Evolutionary conservation across 176 grass and related monocot genomes (phyloP).

Genomic region (Cenchrus fungigraminus): DNA sequence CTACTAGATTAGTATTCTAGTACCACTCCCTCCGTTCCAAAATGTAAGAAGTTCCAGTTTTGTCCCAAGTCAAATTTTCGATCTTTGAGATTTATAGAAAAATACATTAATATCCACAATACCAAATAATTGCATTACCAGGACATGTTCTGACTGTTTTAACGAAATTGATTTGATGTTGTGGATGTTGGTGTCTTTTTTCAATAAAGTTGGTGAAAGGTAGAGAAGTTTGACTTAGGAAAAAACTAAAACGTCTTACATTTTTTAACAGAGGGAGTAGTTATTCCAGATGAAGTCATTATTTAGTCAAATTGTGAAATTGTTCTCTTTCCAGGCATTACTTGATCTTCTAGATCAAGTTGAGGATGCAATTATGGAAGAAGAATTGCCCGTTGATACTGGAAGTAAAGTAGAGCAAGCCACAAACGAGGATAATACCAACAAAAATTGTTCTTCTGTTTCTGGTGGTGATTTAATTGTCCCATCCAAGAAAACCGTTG

Average conservation of each 20-base stretch:
- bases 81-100: too few species aligned
- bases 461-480: constrained; percentile 26
- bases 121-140: too few species aligned
- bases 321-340: constrained; percentile 55
- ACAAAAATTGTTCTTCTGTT: constrained; percentile 26
- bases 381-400: constrained; percentile 46
- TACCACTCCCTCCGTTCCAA: too few species aligned
- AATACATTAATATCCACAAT: too few species aligned
- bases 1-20: not conserved
- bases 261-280: not conserved
- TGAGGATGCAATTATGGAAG: constrained; percentile 92
- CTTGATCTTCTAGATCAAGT: constrained; percentile 97
- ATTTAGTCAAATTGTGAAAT: not conserved
- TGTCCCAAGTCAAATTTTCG: too few species aligned
- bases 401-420: constrained; percentile 30
- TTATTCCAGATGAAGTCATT: constrained; percentile 17
- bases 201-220: too few species aligned
- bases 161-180: too few species aligned
- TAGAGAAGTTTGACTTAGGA: too few species aligned
- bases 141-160: too few species aligned
- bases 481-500: constrained; percentile 33
- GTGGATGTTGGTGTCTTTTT: too few species aligned
- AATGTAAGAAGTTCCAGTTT: too few species aligned
- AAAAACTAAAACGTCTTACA: too few species aligned
- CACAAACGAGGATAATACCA: constrained; percentile 19